Evolutionary conservation across 495 filamentous ascomycete genomes (phyloP).

Genomic region (Lentithecium fluviatile): DNA sequence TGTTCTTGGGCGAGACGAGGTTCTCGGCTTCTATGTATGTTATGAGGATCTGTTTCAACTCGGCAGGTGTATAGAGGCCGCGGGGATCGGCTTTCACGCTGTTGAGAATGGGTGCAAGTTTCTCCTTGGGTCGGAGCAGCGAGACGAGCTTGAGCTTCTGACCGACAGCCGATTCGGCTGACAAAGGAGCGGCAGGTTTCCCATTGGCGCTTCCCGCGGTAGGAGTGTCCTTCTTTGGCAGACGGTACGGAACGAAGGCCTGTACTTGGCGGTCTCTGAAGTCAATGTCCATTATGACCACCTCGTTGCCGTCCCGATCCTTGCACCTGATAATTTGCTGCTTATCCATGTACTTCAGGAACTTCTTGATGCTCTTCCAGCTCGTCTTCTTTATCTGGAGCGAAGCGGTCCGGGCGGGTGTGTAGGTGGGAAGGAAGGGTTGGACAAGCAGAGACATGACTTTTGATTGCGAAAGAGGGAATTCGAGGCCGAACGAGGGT

Average conservation of each 20-base stretch:
- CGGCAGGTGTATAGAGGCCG: constrained; percentile 54
- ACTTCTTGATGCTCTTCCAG: constrained; percentile 73
- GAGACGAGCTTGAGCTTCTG: constrained; percentile 57
- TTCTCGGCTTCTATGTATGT: constrained; percentile 52
- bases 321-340: constrained; percentile 62
- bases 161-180: constrained; percentile 54
- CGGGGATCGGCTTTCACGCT: constrained; percentile 47
- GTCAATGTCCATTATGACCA: constrained; percentile 65
- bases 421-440: constrained; percentile 64
- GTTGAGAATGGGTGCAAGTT: constrained; percentile 57
- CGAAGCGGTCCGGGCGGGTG: constrained; percentile 53
- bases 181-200: constrained; percentile 46
- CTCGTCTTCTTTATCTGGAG: constrained; percentile 73
- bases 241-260: constrained; percentile 62
- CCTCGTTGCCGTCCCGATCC: constrained; percentile 65
- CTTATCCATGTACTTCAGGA: constrained; percentile 71
- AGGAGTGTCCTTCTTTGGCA: constrained; percentile 55
- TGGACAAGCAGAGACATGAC: constrained; percentile 65
- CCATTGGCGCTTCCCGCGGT: constrained; percentile 44
- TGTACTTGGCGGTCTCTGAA: constrained; percentile 57
- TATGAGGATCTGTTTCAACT: constrained; percentile 55
- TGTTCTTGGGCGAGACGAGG: constrained; percentile 55
- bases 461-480: constrained; percentile 64
- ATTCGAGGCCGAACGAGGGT: constrained; percentile 55
- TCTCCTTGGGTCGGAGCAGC: constrained; percentile 57